phyloP scores from a whole-genome alignment of 441 rosid genomes.

The Geranium incanum region DNA sequence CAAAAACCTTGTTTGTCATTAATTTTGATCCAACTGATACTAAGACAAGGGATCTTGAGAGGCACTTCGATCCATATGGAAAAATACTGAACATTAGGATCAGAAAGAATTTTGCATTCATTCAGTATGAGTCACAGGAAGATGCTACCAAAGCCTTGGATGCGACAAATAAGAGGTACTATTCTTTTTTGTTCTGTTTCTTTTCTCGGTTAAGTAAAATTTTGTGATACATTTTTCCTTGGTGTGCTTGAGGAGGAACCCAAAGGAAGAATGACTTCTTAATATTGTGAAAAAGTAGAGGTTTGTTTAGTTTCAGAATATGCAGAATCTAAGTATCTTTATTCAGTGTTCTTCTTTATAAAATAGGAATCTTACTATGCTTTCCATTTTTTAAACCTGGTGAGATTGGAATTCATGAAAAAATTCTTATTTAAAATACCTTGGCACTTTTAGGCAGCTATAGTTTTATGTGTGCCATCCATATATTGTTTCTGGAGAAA shows the following conservation, averaged over 20 bases:
- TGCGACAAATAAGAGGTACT: slow-evolving; percentile 20
- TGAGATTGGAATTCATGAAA: not conserved
- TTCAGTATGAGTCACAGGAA: slow-evolving; percentile 77
- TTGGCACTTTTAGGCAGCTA: not conserved
- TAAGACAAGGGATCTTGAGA: slow-evolving; percentile 80
- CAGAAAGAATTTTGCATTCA: slow-evolving; percentile 90
- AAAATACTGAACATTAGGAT: slow-evolving; percentile 77
- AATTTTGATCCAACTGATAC: slow-evolving; percentile 81
- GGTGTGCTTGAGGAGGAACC: not conserved
- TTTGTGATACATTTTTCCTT: not conserved
- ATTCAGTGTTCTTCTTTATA: not conserved
- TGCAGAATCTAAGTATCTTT: not conserved
- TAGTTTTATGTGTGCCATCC: not conserved
- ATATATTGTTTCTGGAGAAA: not conserved
- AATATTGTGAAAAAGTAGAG: too few relatives aligned
- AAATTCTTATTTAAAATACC: not conserved
- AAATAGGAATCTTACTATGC: not conserved
- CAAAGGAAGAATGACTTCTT: too few relatives aligned
- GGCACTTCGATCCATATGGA: slow-evolving; percentile 90
- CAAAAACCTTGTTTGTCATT: slow-evolving; percentile 89
- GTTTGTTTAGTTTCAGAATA: too few relatives aligned
- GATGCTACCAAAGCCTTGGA: slow-evolving; percentile 85
- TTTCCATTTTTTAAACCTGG: not conserved
- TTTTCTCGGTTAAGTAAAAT: not conserved
- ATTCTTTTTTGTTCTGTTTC: not conserved